phyloP scores from a whole-genome alignment of 2,329 filamentous ascomycete species.

The Alternaria tenuissima region DNA sequence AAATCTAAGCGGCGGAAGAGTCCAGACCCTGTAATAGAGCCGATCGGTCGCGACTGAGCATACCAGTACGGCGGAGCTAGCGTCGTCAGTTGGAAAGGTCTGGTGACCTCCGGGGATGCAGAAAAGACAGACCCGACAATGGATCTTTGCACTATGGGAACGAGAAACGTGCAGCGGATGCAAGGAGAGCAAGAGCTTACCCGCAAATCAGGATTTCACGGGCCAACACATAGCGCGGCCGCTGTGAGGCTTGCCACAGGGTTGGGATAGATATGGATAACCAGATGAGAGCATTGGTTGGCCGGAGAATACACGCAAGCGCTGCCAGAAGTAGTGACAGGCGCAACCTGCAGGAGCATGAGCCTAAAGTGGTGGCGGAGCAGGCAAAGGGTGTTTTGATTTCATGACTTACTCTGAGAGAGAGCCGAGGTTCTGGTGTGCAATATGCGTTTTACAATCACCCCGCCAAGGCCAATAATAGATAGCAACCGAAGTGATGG shows the following conservation, averaged over 20 bases:
- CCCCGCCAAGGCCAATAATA: conserved; percentile 85
- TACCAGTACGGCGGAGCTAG: conserved; percentile 65
- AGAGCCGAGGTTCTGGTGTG: conserved; percentile 38
- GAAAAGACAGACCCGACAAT: conserved; percentile 7
- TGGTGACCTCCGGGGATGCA: conserved; percentile 18
- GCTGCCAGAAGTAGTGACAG: conserved; percentile 78
- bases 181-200: conserved; percentile 42
- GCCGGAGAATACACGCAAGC: conserved; percentile 82
- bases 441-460: conserved; percentile 44
- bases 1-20: conserved; percentile 86
- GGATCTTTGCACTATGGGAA: conserved; percentile 11
- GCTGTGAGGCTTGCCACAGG: conserved; percentile 55
- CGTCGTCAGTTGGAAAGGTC: conserved; percentile 30
- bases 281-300: conserved; percentile 92
- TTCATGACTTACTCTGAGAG: conserved; percentile 37
- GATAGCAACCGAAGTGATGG: conserved; percentile 80
- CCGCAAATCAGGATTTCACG: conserved; percentile 71
- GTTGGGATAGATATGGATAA: conserved; percentile 67
- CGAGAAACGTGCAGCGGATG: conserved; percentile 23
- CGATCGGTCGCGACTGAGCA: conserved; percentile 75
- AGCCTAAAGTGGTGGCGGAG: conserved; percentile 25
- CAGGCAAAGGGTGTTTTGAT: conserved; percentile 7
- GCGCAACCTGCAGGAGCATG: conserved; percentile 45
- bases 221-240: conserved; percentile 61
- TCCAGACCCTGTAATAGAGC: conserved; percentile 84